These are phyloP conservation scores for Brassica juncea DNA, from an alignment of 345 rosid species.

Conservation along the genomic window DNA sequence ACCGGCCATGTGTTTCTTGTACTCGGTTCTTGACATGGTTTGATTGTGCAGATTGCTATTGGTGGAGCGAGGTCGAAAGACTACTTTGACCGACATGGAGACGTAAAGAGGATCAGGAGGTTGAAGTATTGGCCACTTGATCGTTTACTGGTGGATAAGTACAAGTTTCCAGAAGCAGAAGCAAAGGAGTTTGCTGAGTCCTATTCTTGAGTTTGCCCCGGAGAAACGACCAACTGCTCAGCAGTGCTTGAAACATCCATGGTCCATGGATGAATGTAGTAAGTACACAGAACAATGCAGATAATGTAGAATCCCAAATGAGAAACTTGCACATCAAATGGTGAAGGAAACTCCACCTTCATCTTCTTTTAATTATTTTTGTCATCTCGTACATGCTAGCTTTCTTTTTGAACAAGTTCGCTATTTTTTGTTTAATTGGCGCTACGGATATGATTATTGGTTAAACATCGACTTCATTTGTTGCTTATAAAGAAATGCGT, in stretches of 20 bases:
- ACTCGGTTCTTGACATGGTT: slow-evolving; percentile 15
- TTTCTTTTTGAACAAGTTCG: slow-evolving; percentile 20
- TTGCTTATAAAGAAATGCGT: slow-evolving; percentile 16
- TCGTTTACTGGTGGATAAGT: slow-evolving; percentile 71
- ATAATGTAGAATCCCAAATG: slow-evolving; percentile 28
- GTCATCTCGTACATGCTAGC: not conserved
- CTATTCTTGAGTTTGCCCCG: slow-evolving; percentile 80
- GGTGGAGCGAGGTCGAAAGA: slow-evolving; percentile 91
- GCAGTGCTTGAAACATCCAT: slow-evolving; percentile 85
- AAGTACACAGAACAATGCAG: slow-evolving; percentile 31
- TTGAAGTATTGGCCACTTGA: slow-evolving; percentile 80
- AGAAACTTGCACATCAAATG: slow-evolving; percentile 39
- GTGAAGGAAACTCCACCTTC: slow-evolving; percentile 22
- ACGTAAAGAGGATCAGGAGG: slow-evolving; percentile 85
- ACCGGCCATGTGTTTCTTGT: not conserved
- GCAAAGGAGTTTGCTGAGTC: slow-evolving; percentile 67
- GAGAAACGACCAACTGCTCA: slow-evolving; percentile 96
- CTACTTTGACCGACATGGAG: slow-evolving; percentile 90
- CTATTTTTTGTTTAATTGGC: not conserved
- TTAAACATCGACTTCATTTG: slow-evolving; percentile 29
- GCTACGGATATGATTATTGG: slow-evolving; percentile 15
- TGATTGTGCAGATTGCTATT: slow-evolving; percentile 67
- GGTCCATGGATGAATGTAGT: slow-evolving; percentile 56
- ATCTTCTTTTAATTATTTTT: not conserved
- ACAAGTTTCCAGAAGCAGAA: slow-evolving; percentile 63